These are phyloP conservation scores for Trypanosoma scelopori DNA, from an alignment of 208 protist species.

Conservation along the genomic window DNA sequence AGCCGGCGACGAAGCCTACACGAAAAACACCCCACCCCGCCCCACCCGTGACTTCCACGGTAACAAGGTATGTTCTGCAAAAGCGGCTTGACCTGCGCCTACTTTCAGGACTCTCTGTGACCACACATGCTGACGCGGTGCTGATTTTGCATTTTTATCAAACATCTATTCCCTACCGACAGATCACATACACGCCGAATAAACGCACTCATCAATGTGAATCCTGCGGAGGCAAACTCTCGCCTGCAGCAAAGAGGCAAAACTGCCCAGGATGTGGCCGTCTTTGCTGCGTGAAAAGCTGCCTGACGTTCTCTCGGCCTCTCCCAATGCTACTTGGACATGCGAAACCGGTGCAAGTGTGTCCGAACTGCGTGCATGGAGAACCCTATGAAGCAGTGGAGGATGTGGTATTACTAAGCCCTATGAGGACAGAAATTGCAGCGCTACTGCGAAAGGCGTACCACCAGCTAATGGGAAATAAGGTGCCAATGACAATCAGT, in stretches of 20 bases:
- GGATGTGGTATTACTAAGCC: slow-evolving; percentile 66
- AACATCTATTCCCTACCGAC: slow-evolving; percentile 44
- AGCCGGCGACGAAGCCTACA: slow-evolving; percentile 20
- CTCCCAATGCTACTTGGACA: slow-evolving; percentile 49
- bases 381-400: slow-evolving; percentile 66
- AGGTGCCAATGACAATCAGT: slow-evolving; percentile 40
- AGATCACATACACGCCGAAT: slow-evolving; percentile 18
- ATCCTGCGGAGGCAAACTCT: slow-evolving; percentile 29
- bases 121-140: slow-evolving; percentile 60
- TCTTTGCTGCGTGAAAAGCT: slow-evolving; percentile 57
- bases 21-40: slow-evolving; percentile 23
- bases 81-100: slow-evolving; percentile 74
- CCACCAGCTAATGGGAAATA: slow-evolving; percentile 62
- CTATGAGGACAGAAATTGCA: slow-evolving; percentile 67
- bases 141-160: slow-evolving; percentile 67
- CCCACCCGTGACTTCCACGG: slow-evolving; percentile 18
- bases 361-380: slow-evolving; percentile 46
- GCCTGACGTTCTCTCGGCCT: slow-evolving; percentile 48
- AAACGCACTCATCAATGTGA: slow-evolving; percentile 22
- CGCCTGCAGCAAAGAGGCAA: slow-evolving; percentile 41
- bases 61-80: slow-evolving; percentile 34
- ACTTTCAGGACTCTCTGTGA: slow-evolving; percentile 58
- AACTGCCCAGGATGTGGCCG: slow-evolving; percentile 75
- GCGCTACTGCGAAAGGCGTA: slow-evolving; percentile 54
- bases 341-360: slow-evolving; percentile 36